A percentile compares a stretch with the other conserved stretches of the same genome.
Evolutionary conservation across 192 early-diverging fungal genomes (phyloP).

Genomic region (Backusella parvicylindrica): DNA sequence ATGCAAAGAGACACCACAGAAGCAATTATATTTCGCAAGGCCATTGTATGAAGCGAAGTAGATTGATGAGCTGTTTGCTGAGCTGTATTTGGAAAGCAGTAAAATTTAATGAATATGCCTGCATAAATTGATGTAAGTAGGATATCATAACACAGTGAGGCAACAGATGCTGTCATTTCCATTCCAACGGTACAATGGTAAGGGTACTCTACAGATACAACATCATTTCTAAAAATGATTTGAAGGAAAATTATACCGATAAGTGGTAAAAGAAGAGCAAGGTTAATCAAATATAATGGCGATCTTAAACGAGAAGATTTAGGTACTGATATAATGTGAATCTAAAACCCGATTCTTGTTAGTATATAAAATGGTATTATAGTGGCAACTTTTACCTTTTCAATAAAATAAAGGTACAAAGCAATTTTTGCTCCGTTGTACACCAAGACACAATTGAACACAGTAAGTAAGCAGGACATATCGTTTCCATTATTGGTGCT

Average conservation of each 20-base stretch:
- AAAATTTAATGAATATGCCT: conserved; percentile 15
- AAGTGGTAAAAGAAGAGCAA: conserved; percentile 35
- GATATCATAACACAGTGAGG: conserved; percentile 20
- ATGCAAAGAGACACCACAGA: conserved; percentile 34
- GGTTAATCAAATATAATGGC: conserved; percentile 35
- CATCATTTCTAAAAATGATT: conserved; percentile 22
- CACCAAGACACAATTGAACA: conserved; percentile 37
- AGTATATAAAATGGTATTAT: neutral
- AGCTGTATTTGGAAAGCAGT: conserved; percentile 13
- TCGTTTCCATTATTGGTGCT: conserved; percentile 46
- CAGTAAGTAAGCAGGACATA: conserved; percentile 33
- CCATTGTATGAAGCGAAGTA: conserved; percentile 18
- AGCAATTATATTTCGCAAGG: conserved; percentile 38
- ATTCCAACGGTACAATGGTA: conserved; percentile 24
- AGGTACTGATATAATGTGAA: conserved; percentile 22
- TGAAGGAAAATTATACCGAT: conserved; percentile 26
- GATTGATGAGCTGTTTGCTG: conserved; percentile 26
- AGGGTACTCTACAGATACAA: conserved; percentile 18
- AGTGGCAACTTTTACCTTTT: conserved; percentile 29
- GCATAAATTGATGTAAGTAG: conserved; percentile 7
- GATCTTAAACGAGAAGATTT: conserved; percentile 30
- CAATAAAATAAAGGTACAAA: conserved; percentile 45
- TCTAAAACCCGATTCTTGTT: neutral
- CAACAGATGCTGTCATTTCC: conserved; percentile 10
- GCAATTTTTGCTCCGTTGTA: conserved; percentile 39